Conservation (phyloP, 2,329 filamentous ascomycete species). For the Scopulariopsis brevicaulis region DNA sequence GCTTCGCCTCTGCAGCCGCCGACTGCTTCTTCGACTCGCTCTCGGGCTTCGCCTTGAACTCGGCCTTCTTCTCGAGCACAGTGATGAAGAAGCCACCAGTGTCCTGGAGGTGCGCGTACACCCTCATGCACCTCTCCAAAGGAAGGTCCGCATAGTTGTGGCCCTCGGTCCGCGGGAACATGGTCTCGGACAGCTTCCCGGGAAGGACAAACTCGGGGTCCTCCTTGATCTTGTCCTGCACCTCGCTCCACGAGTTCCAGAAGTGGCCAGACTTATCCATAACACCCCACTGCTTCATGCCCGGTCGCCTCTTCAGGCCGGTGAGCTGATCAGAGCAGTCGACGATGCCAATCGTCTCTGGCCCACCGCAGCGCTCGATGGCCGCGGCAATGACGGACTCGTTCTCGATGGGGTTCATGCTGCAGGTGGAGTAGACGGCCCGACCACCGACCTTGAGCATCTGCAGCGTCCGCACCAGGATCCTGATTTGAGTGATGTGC, state of each 20-base stretch:
- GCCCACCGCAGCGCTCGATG: constrained; percentile 80
- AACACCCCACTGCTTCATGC: constrained; percentile 75
- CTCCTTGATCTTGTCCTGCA: constrained; percentile 57
- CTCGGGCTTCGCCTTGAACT: constrained; percentile 70
- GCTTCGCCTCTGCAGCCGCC: constrained; percentile 11
- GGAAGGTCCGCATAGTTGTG: constrained; percentile 53
- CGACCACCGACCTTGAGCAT: constrained; percentile 92
- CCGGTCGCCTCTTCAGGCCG: constrained; percentile 62
- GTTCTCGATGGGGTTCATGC: constrained; percentile 97
- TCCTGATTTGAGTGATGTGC: constrained; percentile 76
- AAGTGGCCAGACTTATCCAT: constrained; percentile 77
- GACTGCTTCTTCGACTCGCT: constrained; percentile 33
- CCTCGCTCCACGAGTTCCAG: constrained; percentile 73
- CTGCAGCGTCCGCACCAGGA: constrained; percentile 83
- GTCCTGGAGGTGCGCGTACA: constrained; percentile 92
- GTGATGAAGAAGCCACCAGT: constrained; percentile 98
- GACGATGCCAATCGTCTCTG: constrained; percentile 68
- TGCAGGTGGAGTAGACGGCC: constrained; percentile 96
- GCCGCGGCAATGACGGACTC: constrained; percentile 84
- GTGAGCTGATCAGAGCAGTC: constrained; percentile 73
- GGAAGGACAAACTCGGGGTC: constrained; percentile 43
- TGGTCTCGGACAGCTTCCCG: constrained; percentile 61
- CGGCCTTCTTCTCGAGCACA: constrained; percentile 81
- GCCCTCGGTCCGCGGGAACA: constrained; percentile 61
- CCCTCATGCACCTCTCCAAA: constrained; percentile 80